Base-by-base conservation (phyloP, 331 rosid genomes). In the Rhamnella rubrinervis region DNA sequence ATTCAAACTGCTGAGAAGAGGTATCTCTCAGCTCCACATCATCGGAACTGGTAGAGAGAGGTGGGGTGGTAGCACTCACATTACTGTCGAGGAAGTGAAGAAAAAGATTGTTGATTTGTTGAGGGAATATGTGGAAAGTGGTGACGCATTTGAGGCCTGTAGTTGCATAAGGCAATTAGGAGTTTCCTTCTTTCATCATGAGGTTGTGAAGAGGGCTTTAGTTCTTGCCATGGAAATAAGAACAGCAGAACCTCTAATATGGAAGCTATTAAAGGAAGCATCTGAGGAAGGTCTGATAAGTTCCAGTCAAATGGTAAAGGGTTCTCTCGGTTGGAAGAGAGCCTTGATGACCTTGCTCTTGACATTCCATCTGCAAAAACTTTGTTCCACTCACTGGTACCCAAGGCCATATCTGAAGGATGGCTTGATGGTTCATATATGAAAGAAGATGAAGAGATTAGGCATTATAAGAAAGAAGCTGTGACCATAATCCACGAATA, bases 51-150 rank as follows among this genome's bases (percentile, higher is more conserved):
- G 96, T 95, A 80, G 98, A 95, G 81, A 87, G 85, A 87, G 81
- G 73, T 95, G 98, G 98, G 98, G 98, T 19, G 98, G 98, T 57
- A 91, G 93, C 85, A 95, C 96, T 70, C 98, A 91, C 75, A 80
- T 86, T 61, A 95, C 98, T 13, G 98, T 95, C 68, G 98, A 95
- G 74, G 96, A 91, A 78, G 88, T 95, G 67, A 95, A 91, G 87
- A 95, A 86, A 78, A 95, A 89, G 81, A 95, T 95, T 77, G 75
- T 91, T 37, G 95, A 86, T 80, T 78, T 91, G 41, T 69, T 95
- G 78, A 83, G 82, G 75, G 98, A 95, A 77, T 91, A 82, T 66
- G 96, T 82, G 77, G 97, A 84, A 57, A 89, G 83, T 62, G 89
- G 96, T 28, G 98, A 95, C 1, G 81, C 97, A 65, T 49, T 79